Evolutionary conservation across 805 yeast genomes (phyloP).

Genomic region (Candida incommunis): DNA sequence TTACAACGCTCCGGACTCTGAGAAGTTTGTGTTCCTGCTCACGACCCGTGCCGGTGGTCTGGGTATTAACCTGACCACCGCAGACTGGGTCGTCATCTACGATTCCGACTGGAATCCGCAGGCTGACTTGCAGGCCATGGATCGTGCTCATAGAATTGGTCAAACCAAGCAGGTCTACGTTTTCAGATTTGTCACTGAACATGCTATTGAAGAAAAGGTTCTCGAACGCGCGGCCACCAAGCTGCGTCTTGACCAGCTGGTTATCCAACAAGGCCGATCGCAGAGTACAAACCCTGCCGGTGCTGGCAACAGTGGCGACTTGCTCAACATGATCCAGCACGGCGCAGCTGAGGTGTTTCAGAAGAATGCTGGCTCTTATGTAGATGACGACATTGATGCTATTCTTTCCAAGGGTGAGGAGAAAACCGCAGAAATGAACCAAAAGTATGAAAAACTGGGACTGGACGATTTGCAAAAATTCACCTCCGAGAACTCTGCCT

Average conservation of each 20-base stretch:
- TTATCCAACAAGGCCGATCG: slow-evolving; percentile 82
- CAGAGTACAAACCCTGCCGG: slow-evolving; percentile 31
- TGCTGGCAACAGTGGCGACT: slow-evolving; percentile 50
- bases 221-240: slow-evolving; percentile 93
- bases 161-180: slow-evolving; percentile 93
- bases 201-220: slow-evolving; percentile 93
- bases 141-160: slow-evolving; percentile 94
- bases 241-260: slow-evolving; percentile 81
- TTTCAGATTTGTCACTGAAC: slow-evolving; percentile 83
- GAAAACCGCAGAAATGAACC: slow-evolving; percentile 65
- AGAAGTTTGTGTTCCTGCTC: slow-evolving; percentile 68
- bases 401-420: slow-evolving; percentile 70
- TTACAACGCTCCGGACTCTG: slow-evolving; percentile 68
- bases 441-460: slow-evolving; percentile 74
- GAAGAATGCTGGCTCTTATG: slow-evolving; percentile 15
- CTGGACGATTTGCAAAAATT: slow-evolving; percentile 88
- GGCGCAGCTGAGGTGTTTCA: slow-evolving; percentile 89
- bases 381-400: slow-evolving; percentile 53
- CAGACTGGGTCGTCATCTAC: slow-evolving; percentile 76
- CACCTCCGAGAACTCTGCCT: slow-evolving; percentile 67
- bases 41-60: slow-evolving; percentile 97
- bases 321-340: slow-evolving; percentile 89
- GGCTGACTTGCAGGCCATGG: slow-evolving; percentile 97
- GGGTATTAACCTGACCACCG: slow-evolving; percentile 85
- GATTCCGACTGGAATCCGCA: slow-evolving; percentile 99